A percentile compares a stretch with the other conserved stretches of the same genome.
Evolutionary conservation across 805 yeast species (phyloP).

Genomic region (Cyberlindnera nakhonratchasimensis): DNA sequence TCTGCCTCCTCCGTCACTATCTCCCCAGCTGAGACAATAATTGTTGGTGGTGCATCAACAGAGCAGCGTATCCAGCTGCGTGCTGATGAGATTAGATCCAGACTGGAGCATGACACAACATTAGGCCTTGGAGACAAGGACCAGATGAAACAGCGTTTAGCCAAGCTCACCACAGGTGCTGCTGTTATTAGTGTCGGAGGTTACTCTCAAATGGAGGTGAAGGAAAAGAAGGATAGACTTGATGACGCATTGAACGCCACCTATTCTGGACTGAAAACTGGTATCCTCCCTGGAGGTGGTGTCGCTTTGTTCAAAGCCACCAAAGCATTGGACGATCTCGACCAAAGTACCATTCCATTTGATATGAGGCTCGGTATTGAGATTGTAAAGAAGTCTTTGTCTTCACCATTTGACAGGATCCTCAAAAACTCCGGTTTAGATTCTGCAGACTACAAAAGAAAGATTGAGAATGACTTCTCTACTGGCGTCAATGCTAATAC

Average conservation of each 20-base stretch:
- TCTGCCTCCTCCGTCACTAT: conserved; percentile 87
- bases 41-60: conserved; percentile 88
- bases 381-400: conserved; percentile 86
- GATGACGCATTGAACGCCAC: conserved; percentile 98
- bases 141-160: conserved; percentile 95
- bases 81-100: conserved; percentile 89
- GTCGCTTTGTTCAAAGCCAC: conserved; percentile 95
- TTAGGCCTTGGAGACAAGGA: conserved; percentile 86
- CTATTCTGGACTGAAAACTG: conserved; percentile 98
- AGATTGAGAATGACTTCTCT: conserved; percentile 59
- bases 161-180: conserved; percentile 96
- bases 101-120: conserved; percentile 64
- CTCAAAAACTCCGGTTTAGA: conserved; percentile 97
- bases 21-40: conserved; percentile 93
- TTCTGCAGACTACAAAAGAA: conserved; percentile 62
- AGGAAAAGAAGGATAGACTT: conserved; percentile 98
- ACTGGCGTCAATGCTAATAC: conserved; percentile 89
- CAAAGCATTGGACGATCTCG: conserved; percentile 62
- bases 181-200: conserved; percentile 99
- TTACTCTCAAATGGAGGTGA: conserved; percentile 93
- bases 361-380: conserved; percentile 96
- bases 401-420: conserved; percentile 93
- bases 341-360: conserved; percentile 42
- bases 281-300: conserved; percentile 99
- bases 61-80: conserved; percentile 78